A percentile compares a stretch with the other conserved stretches of the same genome.
Evolutionary conservation across 768 basidiomycete genomes (phyloP).

Genomic region (Lactarius pseudohatsudake): DNA sequence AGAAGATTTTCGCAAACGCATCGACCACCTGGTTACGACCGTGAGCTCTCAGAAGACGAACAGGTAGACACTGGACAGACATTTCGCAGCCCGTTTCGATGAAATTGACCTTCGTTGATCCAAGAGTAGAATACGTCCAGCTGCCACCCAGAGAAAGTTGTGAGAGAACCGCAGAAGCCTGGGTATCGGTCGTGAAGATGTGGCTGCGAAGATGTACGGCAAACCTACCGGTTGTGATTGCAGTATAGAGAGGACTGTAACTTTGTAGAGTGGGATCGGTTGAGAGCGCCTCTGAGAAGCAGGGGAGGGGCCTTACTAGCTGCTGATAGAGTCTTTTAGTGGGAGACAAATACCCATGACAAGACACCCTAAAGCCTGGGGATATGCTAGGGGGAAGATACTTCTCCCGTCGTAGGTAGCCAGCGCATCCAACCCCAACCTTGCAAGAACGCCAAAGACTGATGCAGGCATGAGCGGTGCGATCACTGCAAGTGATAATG

Average conservation of each 20-base stretch:
- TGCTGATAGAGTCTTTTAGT: slow-evolving; percentile 68
- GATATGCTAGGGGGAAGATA: slow-evolving; percentile 82
- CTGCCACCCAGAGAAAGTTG: slow-evolving; percentile 97
- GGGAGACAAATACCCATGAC: slow-evolving; percentile 83
- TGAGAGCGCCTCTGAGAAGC: slow-evolving; percentile 16
- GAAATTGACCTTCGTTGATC: slow-evolving; percentile 59
- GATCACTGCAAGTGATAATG: slow-evolving; percentile 63
- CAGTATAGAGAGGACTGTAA: slow-evolving; percentile 86
- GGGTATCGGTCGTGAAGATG: slow-evolving; percentile 7
- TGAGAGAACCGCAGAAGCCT: slow-evolving; percentile 96
- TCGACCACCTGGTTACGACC: slow-evolving; percentile 68
- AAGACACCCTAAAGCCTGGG: slow-evolving; percentile 85
- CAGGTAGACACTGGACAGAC: slow-evolving; percentile 45
- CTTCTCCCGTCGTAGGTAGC: slow-evolving; percentile 68
- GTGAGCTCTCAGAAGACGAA: slow-evolving; percentile 7
- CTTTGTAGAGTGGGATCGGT: slow-evolving; percentile 42
- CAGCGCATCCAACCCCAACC: slow-evolving; percentile 77
- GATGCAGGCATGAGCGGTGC: slow-evolving; percentile 76
- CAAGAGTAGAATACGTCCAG: slow-evolving; percentile 84
- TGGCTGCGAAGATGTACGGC: neutral
- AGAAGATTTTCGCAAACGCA: slow-evolving; percentile 74
- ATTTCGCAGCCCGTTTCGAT: slow-evolving; percentile 65
- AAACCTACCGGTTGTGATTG: slow-evolving; percentile 74
- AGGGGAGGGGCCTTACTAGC: slow-evolving; percentile 56
- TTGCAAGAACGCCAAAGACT: slow-evolving; percentile 81